Conservation (phyloP, 371 early-diverging fungal genomes). For the Cokeromyces recurvatus region DNA sequence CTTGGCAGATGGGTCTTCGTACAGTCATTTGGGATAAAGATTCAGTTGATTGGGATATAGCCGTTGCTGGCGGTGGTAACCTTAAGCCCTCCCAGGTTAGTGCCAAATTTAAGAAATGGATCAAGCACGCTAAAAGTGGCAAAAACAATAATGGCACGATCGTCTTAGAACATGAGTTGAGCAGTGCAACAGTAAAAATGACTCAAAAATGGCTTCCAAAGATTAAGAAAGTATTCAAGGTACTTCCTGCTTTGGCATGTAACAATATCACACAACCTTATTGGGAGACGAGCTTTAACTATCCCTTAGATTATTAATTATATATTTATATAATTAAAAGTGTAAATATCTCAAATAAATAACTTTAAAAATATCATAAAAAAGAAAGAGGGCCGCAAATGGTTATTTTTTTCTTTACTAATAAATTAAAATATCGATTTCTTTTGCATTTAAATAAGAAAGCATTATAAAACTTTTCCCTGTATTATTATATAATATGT, state of each 20-base stretch:
- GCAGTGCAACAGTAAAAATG: slow-evolving; percentile 36
- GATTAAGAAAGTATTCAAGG: slow-evolving; percentile 31
- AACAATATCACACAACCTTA: slow-evolving; percentile 47
- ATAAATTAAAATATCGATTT: too few species aligned
- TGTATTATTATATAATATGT: too few species aligned
- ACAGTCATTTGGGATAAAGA: slow-evolving; percentile 34
- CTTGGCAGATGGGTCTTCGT: slow-evolving; percentile 43
- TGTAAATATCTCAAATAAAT: too few species aligned
- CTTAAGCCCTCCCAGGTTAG: slow-evolving; percentile 21
- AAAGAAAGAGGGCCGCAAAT: too few species aligned
- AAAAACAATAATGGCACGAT: slow-evolving; percentile 25
- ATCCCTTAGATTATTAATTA: background rate
- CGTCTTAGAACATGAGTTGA: slow-evolving; percentile 45
- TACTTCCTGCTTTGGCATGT: slow-evolving; percentile 45
- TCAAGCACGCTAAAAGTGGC: slow-evolving; percentile 10
- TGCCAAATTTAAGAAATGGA: slow-evolving; percentile 32
- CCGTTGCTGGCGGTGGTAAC: slow-evolving; percentile 24
- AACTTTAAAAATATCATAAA: too few species aligned
- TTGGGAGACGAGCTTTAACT: slow-evolving; percentile 23
- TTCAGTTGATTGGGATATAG: slow-evolving; percentile 32
- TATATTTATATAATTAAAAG: too few species aligned
- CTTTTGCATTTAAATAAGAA: too few species aligned
- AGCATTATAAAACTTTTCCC: too few species aligned
- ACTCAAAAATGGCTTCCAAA: slow-evolving; percentile 40
- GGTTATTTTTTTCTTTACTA: too few species aligned